Evolutionary conservation across 73 alveolate species (phyloP), one percentile per base, ranked within the genome.

Genomic region (Paramecium sexaurelia): DNA sequence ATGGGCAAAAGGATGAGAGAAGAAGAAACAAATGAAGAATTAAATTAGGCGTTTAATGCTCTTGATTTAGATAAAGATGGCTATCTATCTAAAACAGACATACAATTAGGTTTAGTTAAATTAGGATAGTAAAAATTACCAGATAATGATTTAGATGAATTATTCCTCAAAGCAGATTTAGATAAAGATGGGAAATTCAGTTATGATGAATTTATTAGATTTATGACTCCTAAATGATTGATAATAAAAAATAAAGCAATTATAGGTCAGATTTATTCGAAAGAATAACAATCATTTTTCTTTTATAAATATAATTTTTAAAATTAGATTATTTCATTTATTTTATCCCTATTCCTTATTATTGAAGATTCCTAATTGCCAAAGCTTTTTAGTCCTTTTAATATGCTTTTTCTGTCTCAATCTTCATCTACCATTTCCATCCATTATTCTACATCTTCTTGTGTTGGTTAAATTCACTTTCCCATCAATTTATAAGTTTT

Each of bases 1-100:
- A 93, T 96, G 96, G 78, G 93, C 43, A 93, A 86, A 78, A 95
- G 94, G 68, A 51, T 93, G 45, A 91, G 78, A 39, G 97, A 93
- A 89, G 92, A 93, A 86, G 92, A 95, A 61, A 93, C 96, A 43
- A 93, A 92, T 85, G 66, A 91, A 26, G 98, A 95, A 85, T 83
- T 85, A 32, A 91, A 57, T 47, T 61, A 93, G 57, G 95, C 93
- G 32, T 95, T 94, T 86, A 85, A 35, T 15, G 51, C 27, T 17
- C 41, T 87, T 13, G 92, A 87, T 39, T n/a, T 85, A 8, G 93
- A 87, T 87, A 87, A 87, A 26, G 86, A 73, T 87, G 92, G 92
- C 5, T 69, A 20, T 87, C 35, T 87, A 7, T 66, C 93, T 36
- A 57, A 35, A 57, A 20, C 84, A 17, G 85, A 87, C 29, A 26